Evolutionary conservation across 208 protist species (phyloP), one percentile per base, ranked within the genome.

Genomic region (Balamuthia mandrillaris): DNA sequence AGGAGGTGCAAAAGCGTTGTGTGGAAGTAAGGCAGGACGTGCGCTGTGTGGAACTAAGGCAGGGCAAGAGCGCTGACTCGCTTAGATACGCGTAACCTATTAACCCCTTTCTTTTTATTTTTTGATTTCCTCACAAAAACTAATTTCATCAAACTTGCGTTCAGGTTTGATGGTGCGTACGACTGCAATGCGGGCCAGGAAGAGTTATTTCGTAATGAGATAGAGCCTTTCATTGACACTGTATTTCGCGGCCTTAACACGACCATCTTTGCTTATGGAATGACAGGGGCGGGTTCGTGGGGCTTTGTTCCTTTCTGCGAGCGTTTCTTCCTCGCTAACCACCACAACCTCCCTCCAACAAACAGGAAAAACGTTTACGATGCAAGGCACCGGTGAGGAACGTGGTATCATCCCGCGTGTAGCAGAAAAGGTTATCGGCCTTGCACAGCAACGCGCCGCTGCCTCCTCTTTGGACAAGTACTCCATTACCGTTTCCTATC

Each of bases 181-280:
- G 85, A 75, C 51, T 58, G 44, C 2, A 33, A 51, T 4, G 37
- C 52, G 4, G 24, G 45, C 45, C 85, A 88, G 45, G 49, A 54
- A 29, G 27, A 83, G 37, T 41, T 88, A 24, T 88, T 88, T 33
- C n/a, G 84, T 27, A 83, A 61, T 1, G 82, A 86, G 61, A 31
- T 86, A 4, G 14, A 12, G 14, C 60, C 60, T 1, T n/a, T 24
- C 9, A 9, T 81, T 3, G 16, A 21, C 3, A 21, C 18, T 18
- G 24, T 81, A 9, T 60, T 24, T 16, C 14, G 31, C 31, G 63
- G 63, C 37, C 21, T 37, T 0, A 58, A 87, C 37, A 45, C 45
- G 18, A 66, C 83, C 9, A 16, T 78, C 35, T 83, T 87, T 72
- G 66, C 54, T 58, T 87, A 79, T 74, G 84, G 84, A 27, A 83